Evolutionary conservation across 768 basidiomycete species (phyloP).

Genomic region (Lactifluus rugatus): DNA sequence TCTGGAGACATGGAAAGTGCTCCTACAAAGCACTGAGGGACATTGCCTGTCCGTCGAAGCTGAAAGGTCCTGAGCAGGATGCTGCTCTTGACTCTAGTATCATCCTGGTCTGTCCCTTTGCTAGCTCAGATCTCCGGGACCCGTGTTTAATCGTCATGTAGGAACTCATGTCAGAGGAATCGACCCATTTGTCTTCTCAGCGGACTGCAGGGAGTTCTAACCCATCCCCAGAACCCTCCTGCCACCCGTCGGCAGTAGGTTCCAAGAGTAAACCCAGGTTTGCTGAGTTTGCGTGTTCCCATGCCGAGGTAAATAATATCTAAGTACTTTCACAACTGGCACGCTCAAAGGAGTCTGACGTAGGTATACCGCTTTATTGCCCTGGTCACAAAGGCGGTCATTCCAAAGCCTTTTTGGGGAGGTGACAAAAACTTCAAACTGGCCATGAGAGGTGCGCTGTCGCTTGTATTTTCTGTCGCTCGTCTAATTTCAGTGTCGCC

Average conservation of each 20-base stretch:
- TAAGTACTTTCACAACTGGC: background rate
- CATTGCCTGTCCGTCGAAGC: conserved; percentile 71
- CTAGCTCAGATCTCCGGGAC: background rate
- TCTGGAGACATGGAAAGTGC: conserved; percentile 61
- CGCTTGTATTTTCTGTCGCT: background rate
- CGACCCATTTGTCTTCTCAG: conserved; percentile 49
- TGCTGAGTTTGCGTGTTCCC: conserved; percentile 59
- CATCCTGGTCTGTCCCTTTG: conserved; percentile 43
- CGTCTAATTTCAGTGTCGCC: background rate
- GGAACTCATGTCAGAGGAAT: conserved; percentile 71
- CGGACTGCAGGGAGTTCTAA: conserved; percentile 28
- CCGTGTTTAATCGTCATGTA: conserved; percentile 23
- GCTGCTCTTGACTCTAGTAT: conserved; percentile 46
- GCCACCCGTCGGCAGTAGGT: conserved; percentile 35
- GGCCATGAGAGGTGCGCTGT: conserved; percentile 40
- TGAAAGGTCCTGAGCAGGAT: conserved; percentile 28
- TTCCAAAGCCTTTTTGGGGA: conserved; percentile 78
- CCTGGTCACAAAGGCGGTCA: conserved; percentile 53
- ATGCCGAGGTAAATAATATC: conserved; percentile 44
- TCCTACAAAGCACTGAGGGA: conserved; percentile 58
- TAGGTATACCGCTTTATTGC: conserved; percentile 66
- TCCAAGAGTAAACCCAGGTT: conserved; percentile 59
- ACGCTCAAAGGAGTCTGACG: background rate
- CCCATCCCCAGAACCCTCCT: conserved; percentile 45
- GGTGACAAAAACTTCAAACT: conserved; percentile 51